Conservation (phyloP, 768 basidiomycete genomes). For the Clavulina sp. region DNA sequence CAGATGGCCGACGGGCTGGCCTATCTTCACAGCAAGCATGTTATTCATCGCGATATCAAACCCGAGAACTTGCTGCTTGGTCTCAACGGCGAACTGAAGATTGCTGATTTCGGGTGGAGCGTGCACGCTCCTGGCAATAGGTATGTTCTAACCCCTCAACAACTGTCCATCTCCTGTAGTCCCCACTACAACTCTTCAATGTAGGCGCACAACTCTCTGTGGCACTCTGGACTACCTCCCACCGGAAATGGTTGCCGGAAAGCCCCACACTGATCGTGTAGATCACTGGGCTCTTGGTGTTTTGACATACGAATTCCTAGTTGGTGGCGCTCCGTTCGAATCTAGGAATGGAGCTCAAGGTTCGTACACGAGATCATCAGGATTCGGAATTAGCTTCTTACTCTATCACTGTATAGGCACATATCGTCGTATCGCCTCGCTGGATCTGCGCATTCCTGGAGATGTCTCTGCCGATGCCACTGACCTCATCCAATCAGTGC, state of each 20-base stretch:
- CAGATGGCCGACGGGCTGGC: conserved; percentile 94
- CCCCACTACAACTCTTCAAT: conserved; percentile 3
- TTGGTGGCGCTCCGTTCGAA: conserved; percentile 30
- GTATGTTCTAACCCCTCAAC: conserved; percentile 3
- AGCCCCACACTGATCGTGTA: conserved; percentile 26
- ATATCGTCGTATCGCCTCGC: conserved; percentile 22
- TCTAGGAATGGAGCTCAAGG: conserved; percentile 13
- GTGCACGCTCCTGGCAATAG: conserved; percentile 89
- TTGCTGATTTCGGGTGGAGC: conserved; percentile 97
- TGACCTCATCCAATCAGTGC: conserved; percentile 25
- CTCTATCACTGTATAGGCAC: conserved; percentile 17
- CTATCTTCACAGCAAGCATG: conserved; percentile 89
- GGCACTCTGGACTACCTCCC: conserved; percentile 95
- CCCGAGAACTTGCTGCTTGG: conserved; percentile 93
- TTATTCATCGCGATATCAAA: conserved; percentile 98
- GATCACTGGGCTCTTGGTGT: conserved; percentile 35
- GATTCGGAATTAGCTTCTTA: neutral
- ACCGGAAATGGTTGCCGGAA: conserved; percentile 40
- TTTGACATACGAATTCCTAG: conserved; percentile 29
- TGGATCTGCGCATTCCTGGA: conserved; percentile 23
- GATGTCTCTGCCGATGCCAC: conserved; percentile 24
- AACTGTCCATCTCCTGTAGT: neutral
- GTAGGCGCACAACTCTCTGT: conserved; percentile 64
- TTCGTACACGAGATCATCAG: neutral
- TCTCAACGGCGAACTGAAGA: conserved; percentile 92